Conservation (phyloP, 306 rosid genomes). For the peach (Prunus persica) region Prunus_persica_NCBIv2 NC_034012.1:21913001-21913500, state of each 20-base stretch:
- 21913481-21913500: background rate
- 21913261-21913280: no score
- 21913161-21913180: no score
- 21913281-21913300: background rate
- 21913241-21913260: no score
- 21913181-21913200: no score
- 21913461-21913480: background rate
- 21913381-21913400: background rate
- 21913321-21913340: background rate
- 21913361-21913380: background rate
- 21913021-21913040: conserved; percentile 28
- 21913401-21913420: background rate
- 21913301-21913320: background rate
- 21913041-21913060: conserved; percentile 27
- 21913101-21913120: background rate
- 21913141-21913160: background rate
- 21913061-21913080: conserved; percentile 33
- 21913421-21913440: background rate
- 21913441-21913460: background rate
- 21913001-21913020: conserved; percentile 25
- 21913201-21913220: no score
- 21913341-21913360: background rate
- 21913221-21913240: no score
- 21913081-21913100: conserved; percentile 49
- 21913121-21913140: background rate